Conservation (phyloP, 129 eudicot genomes). For the Calendula officinalis region DNA sequence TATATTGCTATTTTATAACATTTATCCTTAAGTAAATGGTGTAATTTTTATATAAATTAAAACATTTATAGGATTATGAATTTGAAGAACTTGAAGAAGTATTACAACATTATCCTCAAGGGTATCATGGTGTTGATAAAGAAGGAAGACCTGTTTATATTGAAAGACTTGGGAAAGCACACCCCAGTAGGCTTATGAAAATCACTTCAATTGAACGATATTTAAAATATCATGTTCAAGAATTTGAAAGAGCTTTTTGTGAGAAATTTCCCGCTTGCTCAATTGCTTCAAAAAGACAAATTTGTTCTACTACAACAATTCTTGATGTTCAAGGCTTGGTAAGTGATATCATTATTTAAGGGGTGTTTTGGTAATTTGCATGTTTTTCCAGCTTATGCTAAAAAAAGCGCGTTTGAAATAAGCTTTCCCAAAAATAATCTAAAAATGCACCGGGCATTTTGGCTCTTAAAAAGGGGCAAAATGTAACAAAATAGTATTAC, state of each 20-base stretch:
- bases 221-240: constrained; percentile 85
- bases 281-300: constrained; percentile 73
- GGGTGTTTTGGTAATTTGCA: too few relatives aligned
- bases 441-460: too few relatives aligned
- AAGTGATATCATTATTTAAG: constrained; percentile 24
- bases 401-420: too few relatives aligned
- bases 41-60: background rate
- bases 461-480: too few relatives aligned
- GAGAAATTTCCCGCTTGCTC: constrained; percentile 96
- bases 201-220: constrained; percentile 72
- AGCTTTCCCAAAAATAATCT: too few relatives aligned
- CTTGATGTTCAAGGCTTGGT: constrained; percentile 95
- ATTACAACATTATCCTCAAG: constrained; percentile 85
- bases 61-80: constrained; percentile 53
- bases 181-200: constrained; percentile 78
- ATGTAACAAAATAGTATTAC: too few relatives aligned
- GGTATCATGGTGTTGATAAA: constrained; percentile 93
- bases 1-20: too few relatives aligned
- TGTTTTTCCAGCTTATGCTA: too few relatives aligned
- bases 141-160: constrained; percentile 96
- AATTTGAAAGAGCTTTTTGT: constrained; percentile 70
- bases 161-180: constrained; percentile 92
- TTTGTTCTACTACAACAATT: constrained; percentile 86
- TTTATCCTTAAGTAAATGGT: background rate
- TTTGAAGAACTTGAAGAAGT: constrained; percentile 90